These are phyloP conservation scores for Golubevia sp. DNA, from an alignment of 1,284 basidiomycete genomes.

Conservation along the genomic window DNA sequence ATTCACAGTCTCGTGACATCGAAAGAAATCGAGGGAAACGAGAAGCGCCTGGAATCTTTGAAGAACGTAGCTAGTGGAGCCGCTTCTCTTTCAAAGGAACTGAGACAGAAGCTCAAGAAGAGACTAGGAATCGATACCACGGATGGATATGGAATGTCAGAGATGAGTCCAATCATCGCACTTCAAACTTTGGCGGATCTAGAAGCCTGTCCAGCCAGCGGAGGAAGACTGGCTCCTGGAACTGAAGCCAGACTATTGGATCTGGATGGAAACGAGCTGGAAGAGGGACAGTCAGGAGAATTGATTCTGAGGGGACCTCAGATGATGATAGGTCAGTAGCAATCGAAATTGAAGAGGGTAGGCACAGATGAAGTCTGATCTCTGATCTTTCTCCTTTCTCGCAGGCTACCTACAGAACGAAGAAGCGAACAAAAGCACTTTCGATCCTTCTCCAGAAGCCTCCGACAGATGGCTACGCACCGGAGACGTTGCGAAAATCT, in stretches of 20 bases:
- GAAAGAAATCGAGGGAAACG: constrained; percentile 22
- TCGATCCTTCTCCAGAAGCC: constrained; percentile 9
- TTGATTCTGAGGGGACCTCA: constrained; percentile 51
- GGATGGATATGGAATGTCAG: constrained; percentile 58
- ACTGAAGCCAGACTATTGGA: constrained; percentile 46
- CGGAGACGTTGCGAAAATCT: constrained; percentile 51
- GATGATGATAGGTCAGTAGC: constrained; percentile 34
- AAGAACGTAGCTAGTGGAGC: constrained; percentile 49
- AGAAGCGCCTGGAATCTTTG: constrained; percentile 46
- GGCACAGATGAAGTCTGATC: not conserved
- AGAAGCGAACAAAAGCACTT: constrained; percentile 40
- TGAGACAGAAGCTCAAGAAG: constrained; percentile 32
- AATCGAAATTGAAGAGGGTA: too few species aligned
- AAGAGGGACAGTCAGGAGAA: constrained; percentile 43
- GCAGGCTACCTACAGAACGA: constrained; percentile 54
- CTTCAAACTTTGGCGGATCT: constrained; percentile 44
- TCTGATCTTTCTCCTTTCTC: not conserved
- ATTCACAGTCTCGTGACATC: constrained; percentile 48
- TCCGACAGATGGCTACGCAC: constrained; percentile 37
- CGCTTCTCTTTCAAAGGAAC: constrained; percentile 36
- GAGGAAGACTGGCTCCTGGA: constrained; percentile 44
- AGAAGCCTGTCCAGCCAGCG: constrained; percentile 25
- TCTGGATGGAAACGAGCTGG: constrained; percentile 16
- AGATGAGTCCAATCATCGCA: constrained; percentile 51
- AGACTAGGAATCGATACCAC: constrained; percentile 40